Base-by-base conservation (phyloP, 1,284 basidiomycete genomes). In the Trametes hirsuta region DNA sequence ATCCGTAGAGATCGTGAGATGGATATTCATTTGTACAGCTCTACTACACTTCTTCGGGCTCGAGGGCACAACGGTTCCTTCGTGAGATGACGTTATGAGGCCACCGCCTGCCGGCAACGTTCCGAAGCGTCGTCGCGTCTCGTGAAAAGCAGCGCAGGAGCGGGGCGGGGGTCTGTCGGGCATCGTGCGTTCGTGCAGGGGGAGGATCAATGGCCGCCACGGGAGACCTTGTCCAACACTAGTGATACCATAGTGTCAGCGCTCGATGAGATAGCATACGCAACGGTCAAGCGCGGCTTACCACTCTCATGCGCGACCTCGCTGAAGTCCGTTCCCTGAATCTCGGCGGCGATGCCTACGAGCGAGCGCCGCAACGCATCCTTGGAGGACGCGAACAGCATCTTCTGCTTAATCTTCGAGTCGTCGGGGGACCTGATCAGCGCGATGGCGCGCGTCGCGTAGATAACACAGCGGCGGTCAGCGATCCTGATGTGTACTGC, bases 331-430 rank as follows among this genome's bases (percentile, higher is more conserved):
- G 93, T 97, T 59, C 86, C 96, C 78, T 98, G 96, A 67, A 98
- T 85, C 76, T 98, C 94, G 65, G 82, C 61, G 0, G 84, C 80
- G 67, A 95, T 82, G 47, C 93, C 93, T 18, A 84, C 80, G 64
- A 97, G 83, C 47, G 83, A 74, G 64, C 84, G 85, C 73, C 87
- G 86, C 60, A 99, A 78, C 11, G 90, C 93, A 45, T 96, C 93
- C 77, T 91, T 94, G 66, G 97, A 98, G 24, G 95, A 91, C 44
- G 97, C 92, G 77, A 87, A 94, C 69, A 98, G 73, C 96, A 99
- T 98, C 91, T 97, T 98, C 73, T 86, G 79, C 81, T 91, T 96
- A 77, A 97, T 84, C 80, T 87, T 92, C 53, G 95, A 87, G 44
- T 80, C 79, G 73, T 97, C 95, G 63, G 97, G 97, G 24, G 90